Percentiles rank a stretch among this genome's conserved stretches.
These are phyloP conservation scores for Inonotus hispidus DNA, from an alignment of 1,284 basidiomycete genomes.

Conservation along the genomic window DNA sequence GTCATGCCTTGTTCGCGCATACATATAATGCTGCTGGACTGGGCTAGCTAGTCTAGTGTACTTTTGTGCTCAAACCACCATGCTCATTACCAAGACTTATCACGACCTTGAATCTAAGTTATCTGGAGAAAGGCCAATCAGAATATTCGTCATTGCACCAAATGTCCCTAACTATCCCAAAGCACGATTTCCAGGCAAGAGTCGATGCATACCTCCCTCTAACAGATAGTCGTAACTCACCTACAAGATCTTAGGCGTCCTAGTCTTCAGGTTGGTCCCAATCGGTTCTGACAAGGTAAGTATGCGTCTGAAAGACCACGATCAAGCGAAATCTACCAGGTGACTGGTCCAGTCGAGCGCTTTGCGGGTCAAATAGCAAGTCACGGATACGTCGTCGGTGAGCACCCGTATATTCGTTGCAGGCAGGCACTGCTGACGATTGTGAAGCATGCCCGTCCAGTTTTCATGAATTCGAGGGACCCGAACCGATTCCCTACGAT, in stretches of 20 bases:
- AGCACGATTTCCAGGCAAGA: constrained; percentile 73
- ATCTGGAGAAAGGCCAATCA: constrained; percentile 57
- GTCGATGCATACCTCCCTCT: neutral
- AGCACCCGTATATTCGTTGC: constrained; percentile 22
- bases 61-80: constrained; percentile 25
- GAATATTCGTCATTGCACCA: constrained; percentile 75
- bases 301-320: neutral
- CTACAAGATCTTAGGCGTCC: constrained; percentile 46
- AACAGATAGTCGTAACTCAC: neutral
- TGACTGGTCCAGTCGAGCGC: constrained; percentile 81
- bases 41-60: too few species aligned
- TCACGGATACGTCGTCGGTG: constrained; percentile 77
- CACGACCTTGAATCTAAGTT: constrained; percentile 71
- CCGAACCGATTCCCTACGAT: constrained; percentile 84
- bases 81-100: constrained; percentile 79
- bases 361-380: constrained; percentile 91
- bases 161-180: constrained; percentile 67
- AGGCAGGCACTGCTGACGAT: neutral
- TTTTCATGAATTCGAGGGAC: constrained; percentile 89
- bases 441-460: constrained; percentile 66
- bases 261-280: constrained; percentile 64
- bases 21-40: too few species aligned
- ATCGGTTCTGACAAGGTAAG: neutral
- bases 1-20: constrained; percentile 5
- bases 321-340: constrained; percentile 77